A percentile compares a stretch with the other conserved stretches of the same genome.
These are phyloP conservation scores for Brasilioporus rufonigricans DNA, from an alignment of 768 basidiomycete species.

Conservation along the genomic window DNA sequence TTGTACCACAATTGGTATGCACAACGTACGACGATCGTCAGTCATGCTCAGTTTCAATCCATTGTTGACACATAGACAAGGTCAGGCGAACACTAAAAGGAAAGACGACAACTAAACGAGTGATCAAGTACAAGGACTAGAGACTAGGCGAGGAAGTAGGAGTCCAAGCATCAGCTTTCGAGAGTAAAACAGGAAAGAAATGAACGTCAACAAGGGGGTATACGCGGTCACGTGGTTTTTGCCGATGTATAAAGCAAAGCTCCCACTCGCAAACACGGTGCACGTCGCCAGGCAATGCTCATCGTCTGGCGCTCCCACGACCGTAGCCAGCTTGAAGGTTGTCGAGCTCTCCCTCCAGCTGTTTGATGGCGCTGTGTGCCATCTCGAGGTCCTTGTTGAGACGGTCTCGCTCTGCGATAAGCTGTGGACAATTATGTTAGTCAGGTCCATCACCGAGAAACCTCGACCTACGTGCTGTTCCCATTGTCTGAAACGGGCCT, in stretches of 20 bases:
- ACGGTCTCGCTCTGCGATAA: slow-evolving; percentile 96
- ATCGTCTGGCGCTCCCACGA: slow-evolving; percentile 48
- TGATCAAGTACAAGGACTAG: slow-evolving; percentile 10
- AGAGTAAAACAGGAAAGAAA: slow-evolving; percentile 16
- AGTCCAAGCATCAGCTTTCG: slow-evolving; percentile 5
- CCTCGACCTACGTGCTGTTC: slow-evolving; percentile 82
- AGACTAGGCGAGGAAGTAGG: slow-evolving; percentile 1
- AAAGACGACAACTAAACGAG: slow-evolving; percentile 24
- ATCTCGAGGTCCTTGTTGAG: slow-evolving; percentile 98
- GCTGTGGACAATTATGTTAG: slow-evolving; percentile 45
- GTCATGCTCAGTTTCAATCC: slow-evolving; percentile 4
- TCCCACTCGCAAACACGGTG: slow-evolving; percentile 5
- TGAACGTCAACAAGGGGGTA: slow-evolving; percentile 24
- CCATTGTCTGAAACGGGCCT: slow-evolving; percentile 97
- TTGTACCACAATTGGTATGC: no score
- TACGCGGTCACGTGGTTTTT: slow-evolving; percentile 16
- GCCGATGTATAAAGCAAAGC: slow-evolving; percentile 2
- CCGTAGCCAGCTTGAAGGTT: slow-evolving; percentile 85
- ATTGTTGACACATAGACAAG: slow-evolving; percentile 13
- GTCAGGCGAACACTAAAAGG: slow-evolving; percentile 14
- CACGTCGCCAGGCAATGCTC: background rate
- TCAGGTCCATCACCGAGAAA: background rate
- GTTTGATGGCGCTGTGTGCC: slow-evolving; percentile 90
- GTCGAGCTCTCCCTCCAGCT: slow-evolving; percentile 87
- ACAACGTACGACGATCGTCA: no score